A percentile compares a stretch with the other conserved stretches of the same genome.
Evolutionary conservation across 108 stramenopile genomes (phyloP).

Genomic region (Skeletonema costatum): DNA sequence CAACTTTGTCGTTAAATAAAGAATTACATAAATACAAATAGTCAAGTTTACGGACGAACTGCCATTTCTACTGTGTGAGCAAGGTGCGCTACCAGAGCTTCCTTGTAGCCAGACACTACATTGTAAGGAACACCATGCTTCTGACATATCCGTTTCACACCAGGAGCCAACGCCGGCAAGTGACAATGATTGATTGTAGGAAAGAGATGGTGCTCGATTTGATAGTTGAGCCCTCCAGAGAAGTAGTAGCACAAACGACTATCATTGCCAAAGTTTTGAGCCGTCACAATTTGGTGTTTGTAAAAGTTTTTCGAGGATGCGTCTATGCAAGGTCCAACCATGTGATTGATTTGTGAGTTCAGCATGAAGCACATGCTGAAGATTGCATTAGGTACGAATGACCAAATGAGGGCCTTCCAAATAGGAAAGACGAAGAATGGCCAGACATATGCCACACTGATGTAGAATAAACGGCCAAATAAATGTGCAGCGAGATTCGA

Average conservation of each 20-base stretch:
- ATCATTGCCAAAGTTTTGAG: conserved; percentile 63
- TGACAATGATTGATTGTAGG: conserved; percentile 64
- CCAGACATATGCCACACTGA: conserved; percentile 43
- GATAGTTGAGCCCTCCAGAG: conserved; percentile 56
- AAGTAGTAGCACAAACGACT: conserved; percentile 42
- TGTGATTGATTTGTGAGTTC: conserved; percentile 62
- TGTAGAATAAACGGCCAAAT: conserved; percentile 42
- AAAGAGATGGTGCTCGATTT: conserved; percentile 63
- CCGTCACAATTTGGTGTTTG: conserved; percentile 55
- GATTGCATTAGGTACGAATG: conserved; percentile 39
- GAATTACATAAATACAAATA: not conserved
- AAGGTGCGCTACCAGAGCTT: conserved; percentile 47
- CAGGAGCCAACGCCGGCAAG: conserved; percentile 30
- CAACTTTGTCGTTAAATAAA: not conserved
- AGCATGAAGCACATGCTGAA: conserved; percentile 59
- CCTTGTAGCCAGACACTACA: conserved; percentile 44
- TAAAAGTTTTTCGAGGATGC: conserved; percentile 51
- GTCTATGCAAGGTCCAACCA: conserved; percentile 40
- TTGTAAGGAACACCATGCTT: conserved; percentile 54
- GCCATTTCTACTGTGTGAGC: conserved; percentile 49
- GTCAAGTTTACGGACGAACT: conserved; percentile 6
- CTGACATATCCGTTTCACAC: conserved; percentile 48
- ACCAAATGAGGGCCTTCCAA: conserved; percentile 57
- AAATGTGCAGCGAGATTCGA: conserved; percentile 35
- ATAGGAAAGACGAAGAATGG: conserved; percentile 44